Evolutionary conservation across 2,329 filamentous ascomycete species (phyloP).

Genomic region (Gliomastix tumulicola): DNA sequence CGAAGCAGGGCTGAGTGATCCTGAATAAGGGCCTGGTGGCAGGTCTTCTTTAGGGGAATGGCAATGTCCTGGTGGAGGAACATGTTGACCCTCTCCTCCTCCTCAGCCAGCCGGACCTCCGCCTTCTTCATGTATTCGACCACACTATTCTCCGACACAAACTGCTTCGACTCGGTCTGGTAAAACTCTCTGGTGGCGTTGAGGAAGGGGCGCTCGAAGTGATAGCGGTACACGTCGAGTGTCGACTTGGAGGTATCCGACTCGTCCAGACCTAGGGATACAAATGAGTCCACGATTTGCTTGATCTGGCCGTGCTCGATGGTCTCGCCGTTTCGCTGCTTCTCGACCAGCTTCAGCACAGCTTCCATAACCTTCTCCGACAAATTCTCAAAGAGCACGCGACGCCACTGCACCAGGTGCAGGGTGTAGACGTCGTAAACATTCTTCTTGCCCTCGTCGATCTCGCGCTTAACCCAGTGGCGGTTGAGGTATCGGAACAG

Average conservation of each 20-base stretch:
- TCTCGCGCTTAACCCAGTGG: slow-evolving; percentile 98
- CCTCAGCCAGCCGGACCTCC: slow-evolving; percentile 79
- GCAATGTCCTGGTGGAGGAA: slow-evolving; percentile 91
- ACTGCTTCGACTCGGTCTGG: slow-evolving; percentile 84
- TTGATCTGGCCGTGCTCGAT: slow-evolving; percentile 98
- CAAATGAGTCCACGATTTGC: slow-evolving; percentile 91
- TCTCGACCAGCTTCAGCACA: slow-evolving; percentile 91
- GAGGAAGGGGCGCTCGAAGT: slow-evolving; percentile 92
- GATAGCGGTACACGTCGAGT: slow-evolving; percentile 85
- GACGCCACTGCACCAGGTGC: slow-evolving; percentile 91
- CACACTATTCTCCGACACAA: slow-evolving; percentile 92
- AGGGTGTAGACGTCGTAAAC: slow-evolving; percentile 98
- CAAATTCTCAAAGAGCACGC: slow-evolving; percentile 80
- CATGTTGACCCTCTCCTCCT: slow-evolving; percentile 87
- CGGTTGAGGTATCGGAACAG: slow-evolving; percentile 93
- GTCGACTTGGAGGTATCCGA: slow-evolving; percentile 89
- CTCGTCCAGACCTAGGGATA: slow-evolving; percentile 90
- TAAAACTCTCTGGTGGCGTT: slow-evolving; percentile 81
- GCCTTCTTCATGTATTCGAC: slow-evolving; percentile 99
- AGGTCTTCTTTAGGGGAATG: slow-evolving; percentile 74
- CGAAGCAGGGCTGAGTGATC: slow-evolving; percentile 80
- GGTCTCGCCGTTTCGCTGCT: slow-evolving; percentile 93
- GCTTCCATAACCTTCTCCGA: slow-evolving; percentile 89
- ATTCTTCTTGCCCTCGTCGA: slow-evolving; percentile 97
- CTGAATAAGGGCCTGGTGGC: slow-evolving; percentile 82